Conservation (phyloP, 495 filamentous ascomycete species). For the Clavariopsis aquatica region DNA sequence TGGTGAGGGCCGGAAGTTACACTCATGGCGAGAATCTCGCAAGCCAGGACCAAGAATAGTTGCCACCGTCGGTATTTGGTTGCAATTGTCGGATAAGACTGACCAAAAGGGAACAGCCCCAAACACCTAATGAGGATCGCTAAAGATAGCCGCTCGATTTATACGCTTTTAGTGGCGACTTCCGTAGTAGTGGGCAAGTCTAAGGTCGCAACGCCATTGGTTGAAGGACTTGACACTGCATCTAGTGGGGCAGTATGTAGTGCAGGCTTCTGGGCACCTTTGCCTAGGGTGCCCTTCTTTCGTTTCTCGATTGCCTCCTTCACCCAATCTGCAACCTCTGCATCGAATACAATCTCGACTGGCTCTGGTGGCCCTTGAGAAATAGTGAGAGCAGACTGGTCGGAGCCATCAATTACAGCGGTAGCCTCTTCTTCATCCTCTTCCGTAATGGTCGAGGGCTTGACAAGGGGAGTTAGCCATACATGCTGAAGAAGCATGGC, state of each 20-base stretch:
- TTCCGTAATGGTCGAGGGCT: constrained; percentile 79
- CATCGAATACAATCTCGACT: constrained; percentile 55
- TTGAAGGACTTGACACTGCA: constrained; percentile 41
- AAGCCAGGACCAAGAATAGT: too few relatives aligned
- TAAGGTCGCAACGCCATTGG: constrained; percentile 10
- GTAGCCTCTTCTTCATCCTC: constrained; percentile 62
- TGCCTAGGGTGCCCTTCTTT: constrained; percentile 43
- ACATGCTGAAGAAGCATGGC: constrained; percentile 82
- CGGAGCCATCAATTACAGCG: neutral
- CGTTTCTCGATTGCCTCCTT: constrained; percentile 55
- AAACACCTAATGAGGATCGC: neutral
- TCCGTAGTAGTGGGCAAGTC: constrained; percentile 3
- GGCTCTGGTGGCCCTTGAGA: neutral
- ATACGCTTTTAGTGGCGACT: neutral
- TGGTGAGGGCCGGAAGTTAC: too few relatives aligned
- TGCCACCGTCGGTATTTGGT: too few relatives aligned
- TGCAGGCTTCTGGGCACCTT: constrained; percentile 45
- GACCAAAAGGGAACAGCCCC: neutral
- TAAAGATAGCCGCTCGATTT: neutral
- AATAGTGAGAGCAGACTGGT: neutral
- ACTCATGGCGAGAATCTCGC: too few relatives aligned
- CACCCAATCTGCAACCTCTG: constrained; percentile 86
- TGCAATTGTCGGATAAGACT: neutral
- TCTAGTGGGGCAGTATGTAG: constrained; percentile 51
- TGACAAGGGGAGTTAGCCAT: constrained; percentile 79